Percentiles rank a stretch among this genome's conserved stretches.
Evolutionary conservation across 2,329 filamentous ascomycete genomes (phyloP).

Genomic region (Fusarium robinianum): DNA sequence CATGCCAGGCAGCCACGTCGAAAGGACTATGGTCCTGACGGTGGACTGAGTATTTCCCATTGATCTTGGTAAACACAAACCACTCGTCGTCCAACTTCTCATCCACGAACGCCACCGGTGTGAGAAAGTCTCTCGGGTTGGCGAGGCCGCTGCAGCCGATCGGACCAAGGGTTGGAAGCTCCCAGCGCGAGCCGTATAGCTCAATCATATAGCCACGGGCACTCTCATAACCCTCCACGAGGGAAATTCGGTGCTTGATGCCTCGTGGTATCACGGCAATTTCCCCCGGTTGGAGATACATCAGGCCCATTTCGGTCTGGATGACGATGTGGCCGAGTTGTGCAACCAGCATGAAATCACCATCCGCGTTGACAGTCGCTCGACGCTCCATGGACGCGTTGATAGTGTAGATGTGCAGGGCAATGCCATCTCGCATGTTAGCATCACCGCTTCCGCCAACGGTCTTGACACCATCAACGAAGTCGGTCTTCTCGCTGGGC

Average conservation of each 20-base stretch:
- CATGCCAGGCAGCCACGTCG: slow-evolving; percentile 73
- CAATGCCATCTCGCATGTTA: slow-evolving; percentile 51
- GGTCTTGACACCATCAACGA: slow-evolving; percentile 52
- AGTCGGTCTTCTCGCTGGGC: slow-evolving; percentile 42
- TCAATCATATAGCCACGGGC: slow-evolving; percentile 69
- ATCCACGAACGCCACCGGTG: slow-evolving; percentile 63
- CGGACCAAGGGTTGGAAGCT: slow-evolving; percentile 68
- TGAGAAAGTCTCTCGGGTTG: slow-evolving; percentile 66
- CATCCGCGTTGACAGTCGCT: slow-evolving; percentile 62
- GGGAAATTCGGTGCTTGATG: slow-evolving; percentile 49
- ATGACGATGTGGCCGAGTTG: slow-evolving; percentile 69
- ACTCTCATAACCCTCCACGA: slow-evolving; percentile 59
- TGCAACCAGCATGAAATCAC: slow-evolving; percentile 67
- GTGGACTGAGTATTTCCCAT: slow-evolving; percentile 62
- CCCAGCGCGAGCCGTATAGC: slow-evolving; percentile 66
- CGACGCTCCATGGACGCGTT: slow-evolving; percentile 51
- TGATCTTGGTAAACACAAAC: slow-evolving; percentile 64
- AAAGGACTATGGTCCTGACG: slow-evolving; percentile 68
- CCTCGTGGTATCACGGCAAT: slow-evolving; percentile 68
- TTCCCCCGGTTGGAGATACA: slow-evolving; percentile 68
- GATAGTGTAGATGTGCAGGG: slow-evolving; percentile 51
- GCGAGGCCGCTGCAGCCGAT: slow-evolving; percentile 70
- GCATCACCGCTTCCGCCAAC: slow-evolving; percentile 54
- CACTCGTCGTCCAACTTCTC: slow-evolving; percentile 54
- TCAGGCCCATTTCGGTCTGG: slow-evolving; percentile 67